Percentiles rank a stretch among this genome's conserved stretches.
Conservation (phyloP, 306 rosid genomes). For the Vachellia collinsii region DNA sequence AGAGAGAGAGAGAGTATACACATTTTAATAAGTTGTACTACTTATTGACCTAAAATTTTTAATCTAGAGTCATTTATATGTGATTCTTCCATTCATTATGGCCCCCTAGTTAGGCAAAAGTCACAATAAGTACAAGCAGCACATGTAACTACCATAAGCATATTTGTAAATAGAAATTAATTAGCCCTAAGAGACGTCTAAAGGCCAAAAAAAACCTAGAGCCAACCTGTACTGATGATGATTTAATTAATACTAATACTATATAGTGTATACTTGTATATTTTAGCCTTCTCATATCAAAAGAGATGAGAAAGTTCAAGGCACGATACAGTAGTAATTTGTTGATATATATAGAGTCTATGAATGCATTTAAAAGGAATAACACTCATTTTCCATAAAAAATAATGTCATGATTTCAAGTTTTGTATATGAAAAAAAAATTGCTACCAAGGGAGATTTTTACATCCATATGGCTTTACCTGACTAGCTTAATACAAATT, state of each 20-base stretch:
- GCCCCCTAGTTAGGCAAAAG: slow-evolving; percentile 33
- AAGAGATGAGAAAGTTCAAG: background rate
- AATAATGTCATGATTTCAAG: background rate
- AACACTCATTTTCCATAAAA: background rate
- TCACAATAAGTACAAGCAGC: background rate
- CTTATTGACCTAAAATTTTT: too few relatives aligned
- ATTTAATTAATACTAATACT: background rate
- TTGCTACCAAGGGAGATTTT: too few relatives aligned
- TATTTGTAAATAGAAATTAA: background rate
- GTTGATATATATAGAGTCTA: background rate
- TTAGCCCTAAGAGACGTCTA: slow-evolving; percentile 27
- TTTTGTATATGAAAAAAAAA: too few relatives aligned
- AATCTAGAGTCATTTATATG: background rate
- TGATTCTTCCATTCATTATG: background rate
- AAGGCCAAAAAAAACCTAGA: slow-evolving; percentile 20
- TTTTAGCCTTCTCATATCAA: background rate
- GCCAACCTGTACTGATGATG: background rate
- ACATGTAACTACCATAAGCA: background rate
- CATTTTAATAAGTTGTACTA: too few relatives aligned
- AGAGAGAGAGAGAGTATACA: too few relatives aligned
- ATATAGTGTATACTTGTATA: background rate
- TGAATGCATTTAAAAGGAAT: background rate
- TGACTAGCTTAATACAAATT: too few relatives aligned
- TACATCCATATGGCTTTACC: background rate
- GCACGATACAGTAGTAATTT: background rate